Evolutionary conservation across 768 basidiomycete genomes (phyloP), one percentile per base, ranked within the genome.

Genomic region (Flagelloscypha sp.): DNA sequence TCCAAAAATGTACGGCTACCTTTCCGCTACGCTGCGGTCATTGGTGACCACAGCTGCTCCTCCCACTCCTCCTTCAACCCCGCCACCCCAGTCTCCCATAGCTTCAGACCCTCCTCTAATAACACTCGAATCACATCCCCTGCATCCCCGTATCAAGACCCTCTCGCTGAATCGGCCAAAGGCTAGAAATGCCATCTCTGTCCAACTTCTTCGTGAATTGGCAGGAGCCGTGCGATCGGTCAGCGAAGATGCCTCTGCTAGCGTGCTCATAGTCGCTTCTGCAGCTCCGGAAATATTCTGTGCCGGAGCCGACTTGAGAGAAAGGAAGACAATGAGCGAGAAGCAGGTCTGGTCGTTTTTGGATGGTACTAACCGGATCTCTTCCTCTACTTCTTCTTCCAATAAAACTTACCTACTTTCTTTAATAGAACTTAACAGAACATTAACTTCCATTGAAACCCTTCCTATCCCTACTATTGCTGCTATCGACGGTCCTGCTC

Each of bases 401-500:
- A n/a, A n/a, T n/a, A n/a, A n/a, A n/a, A n/a, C n/a, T n/a, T n/a
- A n/a, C n/a, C n/a, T n/a, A n/a, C n/a, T n/a, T n/a, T n/a, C n/a
- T n/a, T n/a, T n/a, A n/a, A 12, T 45, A 25, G 77, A 83, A 46
- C 65, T 95, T 16, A 74, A 92, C 19, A 62, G 65, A 24, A 72
- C 85, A 7, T 57, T 97, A 25, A 67, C 71, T 19, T 74, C 73
- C 48, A 71, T 97, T n/a, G 89, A 92, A 58, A 64, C 68, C 25
- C 62, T 94, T 22, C 82, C 84, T 5, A 74, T 93, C 63, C 92
- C 92, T 3, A 93, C 88, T 11, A 84, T 95, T 37, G 84, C 84
- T 23, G 88, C 90, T 4, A 84, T 97, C 27, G 92, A 95, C 52
- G 92, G 92, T 0, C 87, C 86, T 13, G 92, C 92, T 7, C 67